A percentile compares a stretch with the other conserved stretches of the same genome.
phyloP scores from a whole-genome alignment of 192 early-diverging fungal genomes.

The Spinellus fusiger region DNA sequence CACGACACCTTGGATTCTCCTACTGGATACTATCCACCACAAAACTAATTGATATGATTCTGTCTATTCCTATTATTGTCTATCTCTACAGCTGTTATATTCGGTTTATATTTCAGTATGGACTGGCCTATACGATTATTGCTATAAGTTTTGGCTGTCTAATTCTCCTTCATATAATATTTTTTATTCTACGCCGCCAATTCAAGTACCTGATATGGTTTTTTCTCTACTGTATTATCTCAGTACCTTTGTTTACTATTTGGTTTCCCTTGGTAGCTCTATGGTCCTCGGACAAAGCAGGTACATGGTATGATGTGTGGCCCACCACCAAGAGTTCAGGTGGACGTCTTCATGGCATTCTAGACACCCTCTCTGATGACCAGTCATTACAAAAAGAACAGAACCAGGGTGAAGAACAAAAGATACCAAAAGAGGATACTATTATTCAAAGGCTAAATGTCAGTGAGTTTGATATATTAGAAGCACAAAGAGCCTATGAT shows the following conservation, averaged over 20 bases:
- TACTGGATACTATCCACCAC: conserved; percentile 27
- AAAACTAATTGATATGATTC: conserved; percentile 25
- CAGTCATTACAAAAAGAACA: background rate
- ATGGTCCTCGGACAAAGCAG: conserved; percentile 18
- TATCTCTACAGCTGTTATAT: conserved; percentile 27
- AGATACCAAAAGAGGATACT: background rate
- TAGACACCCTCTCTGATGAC: too few species aligned
- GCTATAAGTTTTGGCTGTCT: conserved; percentile 14
- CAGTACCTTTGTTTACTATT: conserved; percentile 26
- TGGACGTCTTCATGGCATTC: conserved; percentile 24
- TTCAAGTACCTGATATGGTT: conserved; percentile 36
- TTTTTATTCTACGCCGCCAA: conserved; percentile 22
- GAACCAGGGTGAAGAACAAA: conserved; percentile 6
- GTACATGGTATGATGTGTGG: conserved; percentile 37
- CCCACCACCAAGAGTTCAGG: conserved; percentile 8
- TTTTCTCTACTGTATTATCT: conserved; percentile 18
- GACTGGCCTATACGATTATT: conserved; percentile 20
- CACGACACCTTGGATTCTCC: conserved; percentile 18
- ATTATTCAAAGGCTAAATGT: conserved; percentile 15
- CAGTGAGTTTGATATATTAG: conserved; percentile 19
- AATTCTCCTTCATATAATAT: conserved; percentile 23
- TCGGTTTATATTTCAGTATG: conserved; percentile 19
- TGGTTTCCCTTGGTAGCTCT: conserved; percentile 30
- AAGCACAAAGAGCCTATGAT: conserved; percentile 9
- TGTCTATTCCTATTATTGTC: conserved; percentile 24